These are phyloP conservation scores for Xylaria multiplex DNA, from an alignment of 2,329 filamentous ascomycete genomes.

Conservation along the genomic window DNA sequence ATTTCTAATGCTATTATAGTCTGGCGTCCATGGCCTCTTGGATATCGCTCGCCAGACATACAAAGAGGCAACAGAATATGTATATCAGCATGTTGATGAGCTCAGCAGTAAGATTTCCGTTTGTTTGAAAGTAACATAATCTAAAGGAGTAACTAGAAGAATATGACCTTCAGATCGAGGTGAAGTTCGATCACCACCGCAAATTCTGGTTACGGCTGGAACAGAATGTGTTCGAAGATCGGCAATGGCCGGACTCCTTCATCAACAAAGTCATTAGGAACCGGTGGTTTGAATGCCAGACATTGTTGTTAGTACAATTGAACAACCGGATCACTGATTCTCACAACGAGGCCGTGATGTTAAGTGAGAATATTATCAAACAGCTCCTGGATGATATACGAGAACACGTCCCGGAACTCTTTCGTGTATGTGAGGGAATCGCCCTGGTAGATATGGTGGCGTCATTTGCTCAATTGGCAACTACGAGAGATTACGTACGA, in stretches of 20 bases:
- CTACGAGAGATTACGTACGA: slow-evolving; percentile 66
- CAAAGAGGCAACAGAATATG: slow-evolving; percentile 85
- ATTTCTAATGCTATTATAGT: slow-evolving; percentile 55
- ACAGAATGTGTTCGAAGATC: slow-evolving; percentile 69
- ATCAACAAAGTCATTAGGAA: slow-evolving; percentile 81
- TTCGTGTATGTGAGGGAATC: slow-evolving; percentile 86
- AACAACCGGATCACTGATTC: slow-evolving; percentile 82
- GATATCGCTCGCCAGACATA: slow-evolving; percentile 91
- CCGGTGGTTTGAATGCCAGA: slow-evolving; percentile 86
- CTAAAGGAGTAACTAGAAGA: slow-evolving; percentile 54
- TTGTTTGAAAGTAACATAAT: slow-evolving; percentile 1
- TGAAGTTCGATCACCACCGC: slow-evolving; percentile 80
- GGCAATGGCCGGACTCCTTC: slow-evolving; percentile 71
- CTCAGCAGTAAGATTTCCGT: slow-evolving; percentile 65
- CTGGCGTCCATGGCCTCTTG: slow-evolving; percentile 84
- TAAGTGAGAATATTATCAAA: slow-evolving; percentile 82
- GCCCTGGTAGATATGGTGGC: slow-evolving; percentile 87
- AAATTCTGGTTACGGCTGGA: slow-evolving; percentile 81
- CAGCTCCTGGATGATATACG: slow-evolving; percentile 78
- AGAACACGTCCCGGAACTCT: slow-evolving; percentile 75
- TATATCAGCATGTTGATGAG: slow-evolving; percentile 74
- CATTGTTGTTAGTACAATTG: slow-evolving; percentile 82
- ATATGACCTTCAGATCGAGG: slow-evolving; percentile 68
- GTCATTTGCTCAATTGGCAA: slow-evolving; percentile 79
- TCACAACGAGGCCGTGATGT: slow-evolving; percentile 82